Conservation (phyloP, 441 rosid genomes). For the Erodium moschatum region DNA sequence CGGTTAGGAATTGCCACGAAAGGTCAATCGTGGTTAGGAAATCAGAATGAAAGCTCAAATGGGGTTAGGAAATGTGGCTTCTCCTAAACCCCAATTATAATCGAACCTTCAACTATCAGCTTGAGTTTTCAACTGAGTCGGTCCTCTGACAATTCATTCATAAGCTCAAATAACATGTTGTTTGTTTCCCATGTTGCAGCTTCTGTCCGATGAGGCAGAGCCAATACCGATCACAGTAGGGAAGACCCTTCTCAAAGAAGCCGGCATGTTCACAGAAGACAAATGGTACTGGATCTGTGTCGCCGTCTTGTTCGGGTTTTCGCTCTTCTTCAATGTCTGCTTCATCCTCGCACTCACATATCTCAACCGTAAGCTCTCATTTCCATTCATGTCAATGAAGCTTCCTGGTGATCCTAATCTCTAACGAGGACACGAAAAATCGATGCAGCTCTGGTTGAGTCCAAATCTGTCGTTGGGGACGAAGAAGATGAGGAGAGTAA, state of each 20-base stretch:
- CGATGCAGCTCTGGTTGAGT: slow-evolving; percentile 47
- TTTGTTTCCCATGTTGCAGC: slow-evolving; percentile 31
- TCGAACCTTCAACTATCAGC: no score
- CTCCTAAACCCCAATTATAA: no score
- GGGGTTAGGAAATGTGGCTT: no score
- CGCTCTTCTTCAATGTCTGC: slow-evolving; percentile 60
- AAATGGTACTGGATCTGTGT: slow-evolving; percentile 75
- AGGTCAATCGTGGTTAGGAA: no score
- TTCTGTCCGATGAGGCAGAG: slow-evolving; percentile 33
- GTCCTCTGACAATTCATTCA: no score
- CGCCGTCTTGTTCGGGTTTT: slow-evolving; percentile 55
- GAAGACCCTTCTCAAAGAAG: slow-evolving; percentile 40
- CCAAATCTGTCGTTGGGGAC: slow-evolving; percentile 38
- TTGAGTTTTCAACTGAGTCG: no score
- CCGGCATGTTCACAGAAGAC: slow-evolving; percentile 54
- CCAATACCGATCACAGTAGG: slow-evolving; percentile 58
- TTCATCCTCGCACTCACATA: slow-evolving; percentile 56
- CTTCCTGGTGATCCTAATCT: background rate
- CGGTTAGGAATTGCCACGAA: no score
- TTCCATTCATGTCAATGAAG: background rate
- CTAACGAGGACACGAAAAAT: slow-evolving; percentile 18
- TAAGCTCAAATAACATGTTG: background rate
- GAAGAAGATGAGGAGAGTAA: slow-evolving; percentile 28
- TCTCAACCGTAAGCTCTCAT: slow-evolving; percentile 53
- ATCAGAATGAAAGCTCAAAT: no score